Conservation (phyloP, 2,329 filamentous ascomycete genomes). For the Xylaria sp. region DNA sequence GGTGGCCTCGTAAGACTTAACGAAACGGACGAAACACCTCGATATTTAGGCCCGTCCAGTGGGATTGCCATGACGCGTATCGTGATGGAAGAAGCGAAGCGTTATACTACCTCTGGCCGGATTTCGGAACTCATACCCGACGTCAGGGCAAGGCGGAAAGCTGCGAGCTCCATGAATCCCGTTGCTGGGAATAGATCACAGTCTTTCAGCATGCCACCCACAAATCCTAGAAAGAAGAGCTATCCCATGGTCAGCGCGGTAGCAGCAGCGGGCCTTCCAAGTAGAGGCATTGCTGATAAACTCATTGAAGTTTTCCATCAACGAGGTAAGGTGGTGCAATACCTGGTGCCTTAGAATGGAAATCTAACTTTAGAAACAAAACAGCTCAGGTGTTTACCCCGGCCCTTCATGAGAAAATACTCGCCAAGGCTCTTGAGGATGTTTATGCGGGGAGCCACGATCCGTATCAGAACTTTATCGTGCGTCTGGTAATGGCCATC, state of each 20-base stretch:
- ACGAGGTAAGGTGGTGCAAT: conserved; percentile 68
- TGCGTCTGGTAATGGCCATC: conserved; percentile 93
- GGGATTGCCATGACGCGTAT: conserved; percentile 94
- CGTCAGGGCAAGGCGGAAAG: conserved; percentile 66
- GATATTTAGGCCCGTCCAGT: conserved; percentile 92
- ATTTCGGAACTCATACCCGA: conserved; percentile 93
- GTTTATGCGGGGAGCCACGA: conserved; percentile 82
- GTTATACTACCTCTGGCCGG: conserved; percentile 88
- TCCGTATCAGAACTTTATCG: conserved; percentile 85
- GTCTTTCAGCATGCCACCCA: conserved; percentile 65
- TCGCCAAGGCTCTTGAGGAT: conserved; percentile 79
- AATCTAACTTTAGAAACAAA: conserved; percentile 37
- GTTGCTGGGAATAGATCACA: conserved; percentile 67
- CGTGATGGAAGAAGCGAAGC: conserved; percentile 96
- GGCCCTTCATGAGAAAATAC: conserved; percentile 83
- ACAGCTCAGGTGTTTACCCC: conserved; percentile 89
- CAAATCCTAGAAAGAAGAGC: conserved; percentile 76
- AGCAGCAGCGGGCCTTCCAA: conserved; percentile 80
- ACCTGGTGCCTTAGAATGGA: conserved; percentile 28
- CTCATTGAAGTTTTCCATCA: conserved; percentile 87
- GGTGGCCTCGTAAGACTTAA: conserved; percentile 86
- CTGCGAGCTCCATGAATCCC: conserved; percentile 45
- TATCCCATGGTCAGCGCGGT: conserved; percentile 91
- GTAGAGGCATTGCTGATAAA: conserved; percentile 76
- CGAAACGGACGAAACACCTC: conserved; percentile 84